Percentiles rank a stretch among this genome's conserved stretches.
These are phyloP conservation scores for Bocquillonia castaneifolia DNA, from an alignment of 441 rosid species.

Conservation along the genomic window DNA sequence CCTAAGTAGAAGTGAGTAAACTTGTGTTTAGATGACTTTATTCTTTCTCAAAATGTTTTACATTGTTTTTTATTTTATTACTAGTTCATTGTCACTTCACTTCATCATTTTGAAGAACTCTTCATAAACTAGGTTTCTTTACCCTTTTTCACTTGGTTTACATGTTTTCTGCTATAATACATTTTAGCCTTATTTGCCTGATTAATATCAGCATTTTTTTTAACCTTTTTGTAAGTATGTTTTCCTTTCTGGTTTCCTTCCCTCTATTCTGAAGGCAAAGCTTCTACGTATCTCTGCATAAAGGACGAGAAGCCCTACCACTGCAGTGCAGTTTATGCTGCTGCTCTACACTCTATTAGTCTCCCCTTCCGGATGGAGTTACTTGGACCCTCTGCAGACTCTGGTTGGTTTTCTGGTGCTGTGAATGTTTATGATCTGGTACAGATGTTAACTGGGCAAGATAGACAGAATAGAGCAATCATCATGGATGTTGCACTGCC, in stretches of 20 bases:
- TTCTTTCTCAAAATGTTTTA: too few species aligned
- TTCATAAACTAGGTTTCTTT: conserved; percentile 9
- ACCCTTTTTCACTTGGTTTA: not conserved
- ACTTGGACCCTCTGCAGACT: conserved; percentile 41
- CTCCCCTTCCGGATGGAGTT: conserved; percentile 68
- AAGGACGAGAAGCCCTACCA: conserved; percentile 73
- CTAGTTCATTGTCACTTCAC: not conserved
- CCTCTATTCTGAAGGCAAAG: conserved; percentile 49
- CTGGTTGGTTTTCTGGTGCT: conserved; percentile 44
- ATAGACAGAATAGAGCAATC: conserved; percentile 59
- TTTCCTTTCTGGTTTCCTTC: not conserved
- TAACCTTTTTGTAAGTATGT: not conserved
- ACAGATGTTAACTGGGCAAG: conserved; percentile 56
- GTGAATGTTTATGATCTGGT: conserved; percentile 54
- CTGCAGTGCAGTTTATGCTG: conserved; percentile 68
- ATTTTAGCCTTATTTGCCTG: not conserved
- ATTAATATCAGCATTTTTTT: not conserved
- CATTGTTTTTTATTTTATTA: conserved; percentile 2
- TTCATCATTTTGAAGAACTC: conserved; percentile 2
- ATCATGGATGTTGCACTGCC: conserved; percentile 77
- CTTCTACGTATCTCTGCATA: conserved; percentile 42
- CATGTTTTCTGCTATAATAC: not conserved
- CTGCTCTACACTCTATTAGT: conserved; percentile 71
- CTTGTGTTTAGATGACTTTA: too few species aligned
- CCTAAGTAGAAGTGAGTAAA: conserved; percentile 60